These are phyloP conservation scores for Vanilla planifolia DNA, from an alignment of 106 monocot genomes.

Conservation along the genomic window DNA sequence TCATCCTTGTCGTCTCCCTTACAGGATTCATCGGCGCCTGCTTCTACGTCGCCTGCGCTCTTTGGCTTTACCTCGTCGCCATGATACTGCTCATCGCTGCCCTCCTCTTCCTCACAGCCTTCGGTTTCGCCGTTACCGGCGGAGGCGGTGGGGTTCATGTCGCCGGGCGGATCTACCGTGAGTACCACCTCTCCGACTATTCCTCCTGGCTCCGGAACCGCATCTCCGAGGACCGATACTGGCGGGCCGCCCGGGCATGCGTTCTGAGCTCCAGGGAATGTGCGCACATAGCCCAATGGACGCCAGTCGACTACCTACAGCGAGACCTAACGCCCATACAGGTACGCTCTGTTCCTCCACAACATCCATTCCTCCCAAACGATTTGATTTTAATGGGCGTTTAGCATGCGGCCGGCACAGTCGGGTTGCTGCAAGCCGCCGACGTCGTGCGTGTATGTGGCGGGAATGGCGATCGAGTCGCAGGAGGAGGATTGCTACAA, in stretches of 20 bases:
- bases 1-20: conserved; percentile 81
- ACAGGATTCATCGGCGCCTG: conserved; percentile 83
- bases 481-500: conserved; percentile 85
- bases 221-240: conserved; percentile 36
- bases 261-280: conserved; percentile 63
- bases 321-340: conserved; percentile 67
- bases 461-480: conserved; percentile 17
- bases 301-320: conserved; percentile 79
- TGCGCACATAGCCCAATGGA: conserved; percentile 51
- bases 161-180: conserved; percentile 57
- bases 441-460: conserved; percentile 69
- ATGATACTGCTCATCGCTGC: conserved; percentile 67
- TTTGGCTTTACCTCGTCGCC: conserved; percentile 80
- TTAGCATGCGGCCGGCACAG: conserved; percentile 24
- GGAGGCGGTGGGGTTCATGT: conserved; percentile 57
- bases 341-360: conserved; percentile 26
- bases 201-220: conserved; percentile 56
- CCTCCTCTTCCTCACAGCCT: conserved; percentile 49
- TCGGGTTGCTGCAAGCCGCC: conserved; percentile 98
- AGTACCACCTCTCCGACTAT: conserved; percentile 66
- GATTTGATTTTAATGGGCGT: not conserved
- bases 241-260: conserved; percentile 53
- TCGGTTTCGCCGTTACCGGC: conserved; percentile 79
- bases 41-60: conserved; percentile 64
- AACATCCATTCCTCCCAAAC: too few species aligned